Percentiles rank a stretch among this genome's conserved stretches.
phyloP scores from a whole-genome alignment of 768 basidiomycete genomes.

The Termitomyces sp. region DNA sequence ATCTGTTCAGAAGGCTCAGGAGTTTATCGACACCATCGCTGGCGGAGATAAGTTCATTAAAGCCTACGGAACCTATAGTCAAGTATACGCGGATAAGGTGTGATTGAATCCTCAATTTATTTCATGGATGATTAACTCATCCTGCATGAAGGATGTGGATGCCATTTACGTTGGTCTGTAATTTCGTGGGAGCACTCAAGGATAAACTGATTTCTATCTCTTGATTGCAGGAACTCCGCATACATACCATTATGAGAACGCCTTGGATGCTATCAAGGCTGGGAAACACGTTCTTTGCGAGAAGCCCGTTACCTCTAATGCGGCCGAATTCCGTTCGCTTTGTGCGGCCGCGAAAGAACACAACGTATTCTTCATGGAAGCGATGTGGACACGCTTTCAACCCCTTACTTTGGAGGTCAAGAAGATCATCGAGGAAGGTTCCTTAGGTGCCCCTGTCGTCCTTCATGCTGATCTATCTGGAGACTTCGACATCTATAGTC shows the following conservation, averaged over 20 bases:
- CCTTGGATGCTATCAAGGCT: conserved; percentile 68
- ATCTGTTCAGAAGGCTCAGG: conserved; percentile 57
- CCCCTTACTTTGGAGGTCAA: conserved; percentile 64
- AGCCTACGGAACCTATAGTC: conserved; percentile 69
- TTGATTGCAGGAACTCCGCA: conserved; percentile 67
- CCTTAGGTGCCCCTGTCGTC: conserved; percentile 61
- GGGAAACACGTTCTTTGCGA: conserved; percentile 87
- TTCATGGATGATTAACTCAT: neutral
- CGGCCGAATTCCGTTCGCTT: conserved; percentile 69
- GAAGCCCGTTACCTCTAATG: conserved; percentile 80
- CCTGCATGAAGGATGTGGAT: conserved; percentile 53
- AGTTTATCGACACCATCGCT: conserved; percentile 56
- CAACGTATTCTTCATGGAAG: conserved; percentile 89
- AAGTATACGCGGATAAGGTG: conserved; percentile 68
- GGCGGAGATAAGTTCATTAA: conserved; percentile 50
- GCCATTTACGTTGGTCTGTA: conserved; percentile 67
- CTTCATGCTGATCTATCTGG: conserved; percentile 75
- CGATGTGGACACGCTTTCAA: conserved; percentile 83
- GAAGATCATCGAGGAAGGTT: conserved; percentile 54
- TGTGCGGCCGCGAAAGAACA: conserved; percentile 70
- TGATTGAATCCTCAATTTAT: conserved; percentile 9
- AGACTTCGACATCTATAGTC: conserved; percentile 64
- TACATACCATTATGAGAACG: conserved; percentile 75
- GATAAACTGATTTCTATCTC: neutral
- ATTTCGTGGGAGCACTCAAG: neutral